Percentiles rank a stretch among this genome's conserved stretches.
Conservation (phyloP, 1,139 yeast species). For the Hyphopichia fennica region DNA sequence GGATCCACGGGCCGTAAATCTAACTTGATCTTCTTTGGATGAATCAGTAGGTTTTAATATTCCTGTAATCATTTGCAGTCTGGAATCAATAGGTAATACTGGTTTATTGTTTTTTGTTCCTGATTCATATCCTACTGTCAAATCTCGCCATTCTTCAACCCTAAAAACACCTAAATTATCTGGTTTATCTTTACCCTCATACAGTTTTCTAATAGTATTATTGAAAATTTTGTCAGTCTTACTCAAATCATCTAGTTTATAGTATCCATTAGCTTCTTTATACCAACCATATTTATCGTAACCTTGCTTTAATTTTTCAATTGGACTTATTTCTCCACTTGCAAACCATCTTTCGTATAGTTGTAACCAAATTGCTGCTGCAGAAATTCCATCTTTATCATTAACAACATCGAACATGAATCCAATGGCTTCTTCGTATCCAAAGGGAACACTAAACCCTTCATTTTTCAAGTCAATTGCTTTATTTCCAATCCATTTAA, state of each 20-base stretch:
- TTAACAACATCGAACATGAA: conserved; percentile 85
- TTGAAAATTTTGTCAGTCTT: conserved; percentile 55
- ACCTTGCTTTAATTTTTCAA: conserved; percentile 56
- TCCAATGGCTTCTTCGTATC: conserved; percentile 94
- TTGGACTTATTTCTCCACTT: conserved; percentile 29
- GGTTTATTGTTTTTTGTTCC: conserved; percentile 60
- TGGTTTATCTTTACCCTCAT: conserved; percentile 34
- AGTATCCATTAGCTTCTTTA: conserved; percentile 87
- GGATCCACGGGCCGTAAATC: conserved; percentile 89
- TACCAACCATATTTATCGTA: conserved; percentile 72
- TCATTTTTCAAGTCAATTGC: conserved; percentile 68
- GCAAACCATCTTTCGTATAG: conserved; percentile 55
- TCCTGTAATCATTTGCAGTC: conserved; percentile 86
- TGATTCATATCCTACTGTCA: conserved; percentile 81
- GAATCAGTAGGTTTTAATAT: conserved; percentile 31
- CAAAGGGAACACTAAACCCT: conserved; percentile 80
- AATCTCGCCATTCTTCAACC: conserved; percentile 74
- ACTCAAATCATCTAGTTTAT: conserved; percentile 56
- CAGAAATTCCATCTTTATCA: conserved; percentile 92
- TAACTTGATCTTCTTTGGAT: conserved; percentile 27
- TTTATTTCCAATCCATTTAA: conserved; percentile 95
- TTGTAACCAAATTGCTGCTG: conserved; percentile 76
- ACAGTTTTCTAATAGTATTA: conserved; percentile 43
- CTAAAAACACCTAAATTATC: conserved; percentile 47
- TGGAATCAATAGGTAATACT: conserved; percentile 63